Conservation (phyloP, 2,329 filamentous ascomycete species). For the Sporothrix mexicana region DNA sequence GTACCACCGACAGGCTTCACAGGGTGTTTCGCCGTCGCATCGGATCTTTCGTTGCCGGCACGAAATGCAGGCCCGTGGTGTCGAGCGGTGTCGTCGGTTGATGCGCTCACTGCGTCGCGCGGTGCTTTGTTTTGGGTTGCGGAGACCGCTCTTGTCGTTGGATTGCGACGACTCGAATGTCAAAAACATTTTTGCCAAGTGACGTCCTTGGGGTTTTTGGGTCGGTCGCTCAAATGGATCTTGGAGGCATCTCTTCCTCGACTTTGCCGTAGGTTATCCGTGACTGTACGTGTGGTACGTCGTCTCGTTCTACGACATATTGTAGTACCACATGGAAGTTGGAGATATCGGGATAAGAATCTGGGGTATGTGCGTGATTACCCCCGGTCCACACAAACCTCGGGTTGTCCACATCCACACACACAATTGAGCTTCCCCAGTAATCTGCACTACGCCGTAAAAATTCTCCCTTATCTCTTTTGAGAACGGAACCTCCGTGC, state of each 20-base stretch:
- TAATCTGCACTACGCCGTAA: no score
- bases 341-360: no score
- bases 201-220: not conserved
- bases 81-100: slow-evolving; percentile 12
- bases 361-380: no score
- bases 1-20: slow-evolving; percentile 21
- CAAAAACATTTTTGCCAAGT: slow-evolving; percentile 13
- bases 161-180: slow-evolving; percentile 11
- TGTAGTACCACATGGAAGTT: no score
- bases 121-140: not conserved
- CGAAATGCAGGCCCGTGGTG: slow-evolving; percentile 2
- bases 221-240: not conserved
- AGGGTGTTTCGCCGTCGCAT: slow-evolving; percentile 14
- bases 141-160: slow-evolving; percentile 6
- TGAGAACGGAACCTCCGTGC: slow-evolving; percentile 8
- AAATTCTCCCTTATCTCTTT: not conserved
- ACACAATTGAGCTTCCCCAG: no score
- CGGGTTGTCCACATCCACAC: no score
- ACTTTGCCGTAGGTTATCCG: no score
- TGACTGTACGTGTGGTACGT: no score
- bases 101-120: slow-evolving; percentile 19
- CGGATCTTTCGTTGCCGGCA: slow-evolving; percentile 16
- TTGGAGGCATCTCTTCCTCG: no score
- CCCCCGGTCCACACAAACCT: no score
- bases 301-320: no score